Conservation (phyloP, 75 land plant species). For the Pinus tabuliformis region DNA sequence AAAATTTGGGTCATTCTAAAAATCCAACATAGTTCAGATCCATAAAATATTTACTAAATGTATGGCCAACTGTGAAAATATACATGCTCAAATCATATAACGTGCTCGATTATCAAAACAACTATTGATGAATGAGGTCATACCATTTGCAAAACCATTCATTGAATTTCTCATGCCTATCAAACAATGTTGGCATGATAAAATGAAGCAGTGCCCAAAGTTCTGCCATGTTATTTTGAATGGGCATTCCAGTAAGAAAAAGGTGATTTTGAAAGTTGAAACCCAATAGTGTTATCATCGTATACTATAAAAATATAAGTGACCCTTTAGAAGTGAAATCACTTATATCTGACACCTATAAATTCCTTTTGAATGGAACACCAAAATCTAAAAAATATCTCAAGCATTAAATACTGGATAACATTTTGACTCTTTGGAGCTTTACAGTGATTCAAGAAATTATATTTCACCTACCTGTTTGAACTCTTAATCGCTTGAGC, state of each 20-base stretch:
- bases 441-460: neutral
- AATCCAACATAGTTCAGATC: neutral
- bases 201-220: slow-evolving; percentile 97
- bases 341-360: neutral
- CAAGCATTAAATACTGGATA: neutral
- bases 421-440: neutral
- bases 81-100: neutral
- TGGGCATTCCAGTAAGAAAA: slow-evolving; percentile 90
- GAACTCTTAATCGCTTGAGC: slow-evolving; percentile 97
- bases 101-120: neutral
- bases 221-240: slow-evolving; percentile 98
- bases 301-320: slow-evolving; percentile 41
- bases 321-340: slow-evolving; percentile 6
- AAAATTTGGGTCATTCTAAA: neutral
- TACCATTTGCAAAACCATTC: slow-evolving; percentile 99
- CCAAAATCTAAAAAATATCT: neutral
- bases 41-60: neutral
- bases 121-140: neutral
- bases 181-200: slow-evolving; percentile 97
- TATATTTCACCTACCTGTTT: slow-evolving; percentile 37
- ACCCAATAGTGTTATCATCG: slow-evolving; percentile 94
- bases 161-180: slow-evolving; percentile 94
- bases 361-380: neutral
- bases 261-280: slow-evolving; percentile 94
- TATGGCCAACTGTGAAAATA: neutral